Base-by-base conservation (phyloP, 2,329 filamentous ascomycete species). In the Aspergillus aculeatus region DNA sequence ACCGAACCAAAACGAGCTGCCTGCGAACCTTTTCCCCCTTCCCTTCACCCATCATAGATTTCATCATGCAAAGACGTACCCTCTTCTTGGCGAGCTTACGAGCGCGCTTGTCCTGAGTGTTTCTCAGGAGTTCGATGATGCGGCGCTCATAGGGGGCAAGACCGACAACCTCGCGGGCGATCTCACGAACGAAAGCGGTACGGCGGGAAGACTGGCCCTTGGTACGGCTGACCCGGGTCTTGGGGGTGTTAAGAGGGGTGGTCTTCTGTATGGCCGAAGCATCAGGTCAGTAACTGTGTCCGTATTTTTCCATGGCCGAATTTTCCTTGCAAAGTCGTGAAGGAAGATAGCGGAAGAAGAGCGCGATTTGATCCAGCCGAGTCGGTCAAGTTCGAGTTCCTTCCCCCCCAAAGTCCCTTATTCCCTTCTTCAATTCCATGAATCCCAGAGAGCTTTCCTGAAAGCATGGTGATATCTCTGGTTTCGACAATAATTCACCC, bases 31-130 rank as follows among this genome's bases (percentile, higher is more conserved):
- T 23, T 29, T 24, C 23, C n/a, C 14, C 48, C 9, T 24, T 47
- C 47, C 47, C 23, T 24, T 29, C 50, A 38, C 35, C 50, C 58
- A 44, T 47, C 58, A 44, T 47, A 53, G 14, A 32, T 35, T 54
- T 58, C 31, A 59, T 38, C 26, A 50, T n/a, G 31, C 12, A 57
- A 58, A 62, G 26, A 86, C 89, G 72, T 87, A 94, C 90, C 82
- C 94, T 89, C 91, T 96, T 97, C 93, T 98, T 98, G 77, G 94
- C 94, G 77, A 97, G 91, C 89, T 97, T 97, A 75, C 94, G 88
- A 77, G 94, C 94, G 83, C 94, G 92, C 91, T 98, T 98, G 84
- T 99, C 95, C 86, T 96, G 96, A 85, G 87, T 89, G 90, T 99
- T 99, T 77, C 95, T 92, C 83, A 99, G 90, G 80, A 99, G 85